Evolutionary conservation across 1,284 basidiomycete species (phyloP), one percentile per base, ranked within the genome.

Genomic region (Leccinum fallax): DNA sequence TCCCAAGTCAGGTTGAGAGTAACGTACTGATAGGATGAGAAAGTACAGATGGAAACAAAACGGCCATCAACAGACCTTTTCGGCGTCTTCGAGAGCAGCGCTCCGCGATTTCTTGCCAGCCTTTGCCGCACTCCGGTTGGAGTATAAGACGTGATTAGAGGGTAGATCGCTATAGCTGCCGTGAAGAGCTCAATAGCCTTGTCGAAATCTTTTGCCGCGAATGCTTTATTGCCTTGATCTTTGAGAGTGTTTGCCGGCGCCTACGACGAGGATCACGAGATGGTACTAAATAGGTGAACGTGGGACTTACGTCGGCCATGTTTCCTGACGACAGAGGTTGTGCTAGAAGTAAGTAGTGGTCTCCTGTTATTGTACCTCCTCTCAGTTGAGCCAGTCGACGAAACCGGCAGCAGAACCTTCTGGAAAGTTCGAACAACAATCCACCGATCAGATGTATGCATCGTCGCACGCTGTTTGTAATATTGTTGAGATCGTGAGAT

Each of bases 141-240:
- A 97, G 79, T 86, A 98, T 21, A 98, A 83, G 58, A 98, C 95
- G 74, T 94, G 92, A 73, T 95, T 94, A 51, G 80, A 80, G 2
- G 90, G 26, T 28, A 81, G 69, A 96, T 74, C 51, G 85, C 88
- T 74, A 98, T 93, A 21, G 94, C 96, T 69, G 96, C 85, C 5
- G 90, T 86, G 81, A 97, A 98, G 56, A 92, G 78, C 68, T 89
- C 83, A 79, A 96, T 94, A 10, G 96, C 96, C 65, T 85, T 87
- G 77, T 93, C 88, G 79, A 92, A 98, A 73, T 97, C 88, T 77
- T 97, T 98, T 60, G 94, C 92, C 43, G 92, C 83, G 80, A 98
- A 98, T 46, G 94, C 94, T 77, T 96, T 96, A 85, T 98, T 98
- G 73, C 95, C 96, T 75, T 90, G 87, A 71, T 95, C 92, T 83